A percentile compares a stretch with the other conserved stretches of the same genome.
These are phyloP conservation scores for Pichia sp. DNA, from an alignment of 1,139 yeast species.

Conservation along the genomic window DNA sequence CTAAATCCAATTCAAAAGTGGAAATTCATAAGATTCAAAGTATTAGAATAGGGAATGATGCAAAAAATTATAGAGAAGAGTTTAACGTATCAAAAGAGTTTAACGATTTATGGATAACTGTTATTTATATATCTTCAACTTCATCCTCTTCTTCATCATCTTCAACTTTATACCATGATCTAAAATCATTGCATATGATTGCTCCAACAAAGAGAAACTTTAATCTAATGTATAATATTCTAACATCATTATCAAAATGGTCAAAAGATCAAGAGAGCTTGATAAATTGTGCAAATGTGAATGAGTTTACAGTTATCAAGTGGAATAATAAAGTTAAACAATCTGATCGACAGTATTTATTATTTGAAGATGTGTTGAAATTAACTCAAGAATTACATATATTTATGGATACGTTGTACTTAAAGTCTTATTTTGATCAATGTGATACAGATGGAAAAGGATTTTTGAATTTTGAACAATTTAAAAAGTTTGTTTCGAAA, in stretches of 20 bases:
- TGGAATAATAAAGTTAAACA: constrained; percentile 45
- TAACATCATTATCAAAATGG: constrained; percentile 6
- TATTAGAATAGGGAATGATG: constrained; percentile 61
- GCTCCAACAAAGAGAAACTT: constrained; percentile 61
- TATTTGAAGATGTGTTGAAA: constrained; percentile 60
- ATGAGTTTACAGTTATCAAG: constrained; percentile 45
- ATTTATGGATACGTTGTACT: constrained; percentile 36
- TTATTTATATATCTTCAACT: constrained; percentile 43
- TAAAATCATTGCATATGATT: constrained; percentile 60
- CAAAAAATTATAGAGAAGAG: constrained; percentile 78
- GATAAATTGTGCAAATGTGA: constrained; percentile 37
- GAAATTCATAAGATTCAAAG: constrained; percentile 38
- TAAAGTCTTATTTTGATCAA: constrained; percentile 26
- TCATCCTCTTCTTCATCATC: background rate
- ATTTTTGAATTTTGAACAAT: constrained; percentile 57
- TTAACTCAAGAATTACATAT: constrained; percentile 66
- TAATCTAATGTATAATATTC: constrained; percentile 39
- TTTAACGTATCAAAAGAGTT: constrained; percentile 63
- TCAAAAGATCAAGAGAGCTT: constrained; percentile 12
- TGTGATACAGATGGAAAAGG: constrained; percentile 33
- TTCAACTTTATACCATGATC: constrained; percentile 3
- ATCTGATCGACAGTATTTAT: constrained; percentile 27
- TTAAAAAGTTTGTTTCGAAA: constrained; percentile 60
- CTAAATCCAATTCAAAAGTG: constrained; percentile 6
- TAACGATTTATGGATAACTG: constrained; percentile 69